Evolutionary conservation across 257 asterid species (phyloP).

Genomic region (Ophiorrhiza pumila): DNA sequence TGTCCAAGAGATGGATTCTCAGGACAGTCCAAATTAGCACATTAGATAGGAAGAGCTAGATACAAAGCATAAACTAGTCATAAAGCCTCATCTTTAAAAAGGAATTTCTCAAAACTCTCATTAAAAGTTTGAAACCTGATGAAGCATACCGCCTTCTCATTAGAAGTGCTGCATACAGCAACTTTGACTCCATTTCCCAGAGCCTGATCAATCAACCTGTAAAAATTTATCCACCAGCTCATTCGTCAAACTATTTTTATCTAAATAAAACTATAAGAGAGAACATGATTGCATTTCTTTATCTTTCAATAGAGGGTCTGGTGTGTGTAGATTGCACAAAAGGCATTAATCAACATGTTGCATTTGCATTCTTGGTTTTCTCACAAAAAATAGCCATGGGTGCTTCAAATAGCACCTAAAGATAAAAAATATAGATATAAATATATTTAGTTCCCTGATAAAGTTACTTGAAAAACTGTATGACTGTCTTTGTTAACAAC

Average conservation of each 20-base stretch:
- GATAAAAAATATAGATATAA: no score
- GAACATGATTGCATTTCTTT: not conserved
- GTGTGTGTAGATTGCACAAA: not conserved
- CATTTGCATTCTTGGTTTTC: not conserved
- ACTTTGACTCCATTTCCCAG: constrained; percentile 68
- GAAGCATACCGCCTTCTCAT: constrained; percentile 98
- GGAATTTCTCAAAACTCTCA: not conserved
- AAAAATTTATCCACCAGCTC: constrained; percentile 15
- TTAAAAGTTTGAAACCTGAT: constrained; percentile 46
- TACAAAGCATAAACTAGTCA: not conserved
- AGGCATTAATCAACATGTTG: not conserved
- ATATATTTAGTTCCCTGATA: not conserved
- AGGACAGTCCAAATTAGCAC: not conserved
- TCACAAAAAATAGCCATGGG: not conserved
- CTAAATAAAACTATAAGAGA: not conserved
- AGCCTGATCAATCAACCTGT: constrained; percentile 93
- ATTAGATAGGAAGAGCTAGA: not conserved
- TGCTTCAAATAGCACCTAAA: no score
- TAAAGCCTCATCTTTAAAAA: not conserved
- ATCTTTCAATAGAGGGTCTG: not conserved
- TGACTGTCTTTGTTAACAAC: not conserved
- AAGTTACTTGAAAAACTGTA: not conserved
- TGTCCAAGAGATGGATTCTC: not conserved
- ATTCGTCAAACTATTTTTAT: not conserved
- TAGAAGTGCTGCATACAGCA: constrained; percentile 98